A percentile compares a stretch with the other conserved stretches of the same genome.
Evolutionary conservation across 2,329 filamentous ascomycete species (phyloP).

Genomic region (Akanthomyces dipterigenus): DNA sequence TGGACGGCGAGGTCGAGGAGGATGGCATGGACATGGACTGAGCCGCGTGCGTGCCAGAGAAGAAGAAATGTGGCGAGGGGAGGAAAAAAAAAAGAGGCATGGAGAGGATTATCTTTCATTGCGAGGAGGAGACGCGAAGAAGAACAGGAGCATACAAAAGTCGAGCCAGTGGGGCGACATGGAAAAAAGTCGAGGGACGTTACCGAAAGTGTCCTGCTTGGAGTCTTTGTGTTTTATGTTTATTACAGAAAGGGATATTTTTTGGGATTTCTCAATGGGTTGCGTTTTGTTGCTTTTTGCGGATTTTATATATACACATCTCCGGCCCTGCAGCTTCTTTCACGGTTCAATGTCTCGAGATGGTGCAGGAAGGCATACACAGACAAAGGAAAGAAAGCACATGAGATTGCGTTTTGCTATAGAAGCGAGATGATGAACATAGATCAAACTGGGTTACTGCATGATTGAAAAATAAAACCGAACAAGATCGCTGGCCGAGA

Average conservation of each 20-base stretch:
- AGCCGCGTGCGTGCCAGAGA: background rate
- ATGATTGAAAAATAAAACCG: background rate
- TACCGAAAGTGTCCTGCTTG: background rate
- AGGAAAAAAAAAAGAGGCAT: background rate
- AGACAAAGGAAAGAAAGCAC: background rate
- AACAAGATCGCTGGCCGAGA: background rate
- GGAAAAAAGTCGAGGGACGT: background rate
- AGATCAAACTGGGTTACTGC: slow-evolving; percentile 1
- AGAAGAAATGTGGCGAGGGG: background rate
- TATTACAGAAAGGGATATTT: slow-evolving; percentile 7
- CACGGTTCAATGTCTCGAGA: background rate
- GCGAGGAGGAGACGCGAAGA: background rate
- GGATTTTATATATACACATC: background rate
- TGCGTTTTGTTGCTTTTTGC: background rate
- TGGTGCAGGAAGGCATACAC: background rate
- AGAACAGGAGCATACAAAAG: slow-evolving; percentile 1
- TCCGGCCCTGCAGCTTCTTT: background rate
- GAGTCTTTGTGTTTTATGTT: background rate
- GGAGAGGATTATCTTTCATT: background rate
- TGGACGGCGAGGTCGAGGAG: slow-evolving; percentile 30
- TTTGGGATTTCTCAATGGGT: slow-evolving; percentile 7
- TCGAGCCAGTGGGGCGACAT: slow-evolving; percentile 1
- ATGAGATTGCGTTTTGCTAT: slow-evolving; percentile 6
- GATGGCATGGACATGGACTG: slow-evolving; percentile 16
- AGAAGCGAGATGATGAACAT: slow-evolving; percentile 8